These are phyloP conservation scores for Sherardia arvensis DNA, from an alignment of 257 asterid species.

Conservation along the genomic window DNA sequence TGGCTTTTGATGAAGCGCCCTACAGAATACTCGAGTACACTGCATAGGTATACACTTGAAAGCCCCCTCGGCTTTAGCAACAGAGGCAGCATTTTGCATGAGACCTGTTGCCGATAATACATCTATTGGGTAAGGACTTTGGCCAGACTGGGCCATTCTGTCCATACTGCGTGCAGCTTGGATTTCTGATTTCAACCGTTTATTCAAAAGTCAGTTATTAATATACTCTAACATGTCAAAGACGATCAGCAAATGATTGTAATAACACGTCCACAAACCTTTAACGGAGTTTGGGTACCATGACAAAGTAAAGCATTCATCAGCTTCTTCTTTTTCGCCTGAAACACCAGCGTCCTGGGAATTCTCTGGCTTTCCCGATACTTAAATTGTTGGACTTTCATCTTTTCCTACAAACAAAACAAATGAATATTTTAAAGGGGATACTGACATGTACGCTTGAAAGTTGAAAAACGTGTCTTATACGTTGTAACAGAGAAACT, in stretches of 20 bases:
- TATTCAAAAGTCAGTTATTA: conserved; percentile 7
- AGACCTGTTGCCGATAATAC: too few species aligned
- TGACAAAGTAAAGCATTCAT: conserved; percentile 77
- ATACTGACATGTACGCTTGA: background rate
- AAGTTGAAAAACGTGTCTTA: conserved; percentile 6
- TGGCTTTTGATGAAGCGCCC: too few species aligned
- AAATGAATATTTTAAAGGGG: conserved; percentile 3
- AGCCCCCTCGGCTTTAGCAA: too few species aligned
- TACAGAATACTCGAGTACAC: too few species aligned
- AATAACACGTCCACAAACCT: conserved; percentile 9
- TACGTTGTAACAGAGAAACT: background rate
- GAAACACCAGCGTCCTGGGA: conserved; percentile 20
- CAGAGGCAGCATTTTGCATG: too few species aligned
- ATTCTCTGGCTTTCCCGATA: conserved; percentile 35
- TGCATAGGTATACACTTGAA: too few species aligned
- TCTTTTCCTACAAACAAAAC: conserved; percentile 52
- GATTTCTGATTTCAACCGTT: conserved; percentile 64
- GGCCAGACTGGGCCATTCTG: too few species aligned
- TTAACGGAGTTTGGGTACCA: too few species aligned
- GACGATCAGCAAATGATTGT: conserved; percentile 11
- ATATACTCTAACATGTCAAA: too few species aligned
- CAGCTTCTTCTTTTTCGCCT: conserved; percentile 22
- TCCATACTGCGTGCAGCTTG: conserved; percentile 68
- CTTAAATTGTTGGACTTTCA: conserved; percentile 77
- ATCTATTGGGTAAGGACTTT: too few species aligned